Evolutionary conservation across 1,284 basidiomycete genomes (phyloP).

Genomic region (Ganoderma multipileum): DNA sequence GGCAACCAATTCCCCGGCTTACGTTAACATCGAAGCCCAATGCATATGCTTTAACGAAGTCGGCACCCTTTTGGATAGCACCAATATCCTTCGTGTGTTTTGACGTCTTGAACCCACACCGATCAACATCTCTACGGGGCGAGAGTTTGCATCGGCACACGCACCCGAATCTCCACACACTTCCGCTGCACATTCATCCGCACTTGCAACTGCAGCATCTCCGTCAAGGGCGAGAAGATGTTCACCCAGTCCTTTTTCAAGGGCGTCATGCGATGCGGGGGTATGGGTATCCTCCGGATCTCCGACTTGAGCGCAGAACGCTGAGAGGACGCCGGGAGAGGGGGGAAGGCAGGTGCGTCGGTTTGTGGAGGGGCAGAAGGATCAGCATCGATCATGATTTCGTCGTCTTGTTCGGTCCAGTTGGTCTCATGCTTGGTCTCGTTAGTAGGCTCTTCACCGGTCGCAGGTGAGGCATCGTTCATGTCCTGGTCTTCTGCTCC

Average conservation of each 20-base stretch:
- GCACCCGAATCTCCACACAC: slow-evolving; percentile 91
- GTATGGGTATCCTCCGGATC: slow-evolving; percentile 86
- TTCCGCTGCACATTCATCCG: slow-evolving; percentile 93
- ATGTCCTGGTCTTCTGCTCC: slow-evolving; percentile 50
- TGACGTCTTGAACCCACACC: slow-evolving; percentile 73
- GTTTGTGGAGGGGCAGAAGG: slow-evolving; percentile 47
- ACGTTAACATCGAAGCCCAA: slow-evolving; percentile 95
- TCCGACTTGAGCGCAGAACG: slow-evolving; percentile 75
- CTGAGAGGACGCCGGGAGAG: slow-evolving; percentile 65
- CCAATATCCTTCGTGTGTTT: slow-evolving; percentile 93
- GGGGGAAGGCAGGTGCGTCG: slow-evolving; percentile 68
- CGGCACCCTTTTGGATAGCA: slow-evolving; percentile 95
- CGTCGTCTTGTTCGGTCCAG: slow-evolving; percentile 54
- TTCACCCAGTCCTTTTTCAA: slow-evolving; percentile 98
- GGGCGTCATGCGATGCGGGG: slow-evolving; percentile 97
- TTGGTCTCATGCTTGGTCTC: slow-evolving; percentile 11
- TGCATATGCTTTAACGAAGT: slow-evolving; percentile 96
- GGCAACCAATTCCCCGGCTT: slow-evolving; percentile 36
- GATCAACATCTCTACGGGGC: slow-evolving; percentile 9
- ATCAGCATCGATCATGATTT: slow-evolving; percentile 68
- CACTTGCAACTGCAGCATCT: slow-evolving; percentile 93
- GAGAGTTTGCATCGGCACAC: slow-evolving; percentile 38
- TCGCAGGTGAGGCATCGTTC: slow-evolving; percentile 22
- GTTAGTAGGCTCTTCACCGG: slow-evolving; percentile 10
- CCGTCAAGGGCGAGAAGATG: slow-evolving; percentile 95